These are phyloP conservation scores for Globisporangium paddicum DNA, from an alignment of 352 stramenopile genomes.

Conservation along the genomic window DNA sequence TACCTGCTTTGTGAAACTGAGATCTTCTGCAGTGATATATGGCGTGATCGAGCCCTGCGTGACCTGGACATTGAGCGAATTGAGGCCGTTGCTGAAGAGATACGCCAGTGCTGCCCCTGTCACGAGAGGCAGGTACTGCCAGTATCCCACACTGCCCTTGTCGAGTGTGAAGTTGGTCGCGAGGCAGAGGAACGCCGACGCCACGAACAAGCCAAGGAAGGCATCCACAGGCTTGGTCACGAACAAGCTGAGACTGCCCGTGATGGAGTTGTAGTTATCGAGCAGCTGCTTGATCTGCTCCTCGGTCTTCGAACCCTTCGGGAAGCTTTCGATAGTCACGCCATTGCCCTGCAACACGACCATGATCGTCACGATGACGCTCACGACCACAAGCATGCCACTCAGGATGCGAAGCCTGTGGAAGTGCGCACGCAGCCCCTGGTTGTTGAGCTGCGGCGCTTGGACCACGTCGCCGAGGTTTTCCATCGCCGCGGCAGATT, in stretches of 20 bases:
- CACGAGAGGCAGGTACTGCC: neutral
- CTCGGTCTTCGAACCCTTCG: neutral
- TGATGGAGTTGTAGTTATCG: constrained; percentile 10
- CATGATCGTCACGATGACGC: neutral
- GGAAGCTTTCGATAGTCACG: neutral
- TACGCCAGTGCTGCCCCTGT: neutral
- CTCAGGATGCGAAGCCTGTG: neutral
- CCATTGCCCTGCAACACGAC: neutral
- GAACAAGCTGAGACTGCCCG: too few relatives aligned
- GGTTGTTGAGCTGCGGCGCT: neutral
- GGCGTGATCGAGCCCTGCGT: neutral
- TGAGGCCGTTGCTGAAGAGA: constrained; percentile 11
- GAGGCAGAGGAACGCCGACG: constrained; percentile 1
- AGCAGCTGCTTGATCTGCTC: constrained; percentile 1
- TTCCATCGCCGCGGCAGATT: too few relatives aligned
- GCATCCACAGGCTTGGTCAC: too few relatives aligned
- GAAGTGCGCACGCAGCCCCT: neutral
- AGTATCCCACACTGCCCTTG: neutral
- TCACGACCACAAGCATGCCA: neutral
- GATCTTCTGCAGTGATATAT: neutral
- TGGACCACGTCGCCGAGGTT: too few relatives aligned
- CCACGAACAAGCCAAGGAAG: too few relatives aligned
- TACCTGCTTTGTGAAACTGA: neutral
- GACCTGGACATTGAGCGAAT: constrained; percentile 13
- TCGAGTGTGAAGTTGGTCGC: constrained; percentile 2